A percentile compares a stretch with the other conserved stretches of the same genome.
Evolutionary conservation across 306 rosid species (phyloP).

Genomic region (Acacia confusa): DNA sequence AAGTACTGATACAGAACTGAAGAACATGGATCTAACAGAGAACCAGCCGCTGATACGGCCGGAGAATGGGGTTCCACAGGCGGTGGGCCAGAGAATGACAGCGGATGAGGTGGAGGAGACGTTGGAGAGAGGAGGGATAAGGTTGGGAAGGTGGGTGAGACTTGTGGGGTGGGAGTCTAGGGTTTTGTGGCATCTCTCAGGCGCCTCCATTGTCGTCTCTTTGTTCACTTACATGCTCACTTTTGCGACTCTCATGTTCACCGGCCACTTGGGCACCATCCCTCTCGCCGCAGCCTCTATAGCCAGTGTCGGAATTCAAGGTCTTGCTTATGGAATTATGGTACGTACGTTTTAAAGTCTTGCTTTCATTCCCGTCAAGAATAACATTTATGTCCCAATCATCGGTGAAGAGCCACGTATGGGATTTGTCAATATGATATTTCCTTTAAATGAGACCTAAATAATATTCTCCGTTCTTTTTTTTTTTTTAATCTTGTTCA

Average conservation of each 20-base stretch:
- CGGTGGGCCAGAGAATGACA: too few species aligned
- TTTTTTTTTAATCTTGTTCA: too few species aligned
- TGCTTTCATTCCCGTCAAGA: too few species aligned
- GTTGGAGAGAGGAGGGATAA: slow-evolving; percentile 30
- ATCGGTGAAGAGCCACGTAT: too few species aligned
- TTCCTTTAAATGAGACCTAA: too few species aligned
- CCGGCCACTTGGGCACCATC: slow-evolving; percentile 49
- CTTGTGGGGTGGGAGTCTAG: slow-evolving; percentile 53
- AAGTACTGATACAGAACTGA: not conserved
- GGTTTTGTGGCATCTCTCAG: slow-evolving; percentile 42
- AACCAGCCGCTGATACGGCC: slow-evolving; percentile 19
- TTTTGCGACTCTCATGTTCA: slow-evolving; percentile 32
- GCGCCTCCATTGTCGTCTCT: not conserved
- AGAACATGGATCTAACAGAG: not conserved
- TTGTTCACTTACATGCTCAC: slow-evolving; percentile 9
- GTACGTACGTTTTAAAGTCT: slow-evolving; percentile 16
- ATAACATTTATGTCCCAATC: too few species aligned
- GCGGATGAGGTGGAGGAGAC: slow-evolving; percentile 40
- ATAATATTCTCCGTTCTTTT: too few species aligned
- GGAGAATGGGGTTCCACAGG: too few species aligned
- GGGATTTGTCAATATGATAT: too few species aligned
- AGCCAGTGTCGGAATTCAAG: slow-evolving; percentile 58
- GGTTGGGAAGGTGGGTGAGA: slow-evolving; percentile 37
- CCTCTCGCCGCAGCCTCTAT: slow-evolving; percentile 58
- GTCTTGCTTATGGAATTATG: slow-evolving; percentile 67